Percentiles rank a stretch among this genome's conserved stretches.
Evolutionary conservation across 2,329 filamentous ascomycete species (phyloP).

Genomic region (Fusarium siculi): DNA sequence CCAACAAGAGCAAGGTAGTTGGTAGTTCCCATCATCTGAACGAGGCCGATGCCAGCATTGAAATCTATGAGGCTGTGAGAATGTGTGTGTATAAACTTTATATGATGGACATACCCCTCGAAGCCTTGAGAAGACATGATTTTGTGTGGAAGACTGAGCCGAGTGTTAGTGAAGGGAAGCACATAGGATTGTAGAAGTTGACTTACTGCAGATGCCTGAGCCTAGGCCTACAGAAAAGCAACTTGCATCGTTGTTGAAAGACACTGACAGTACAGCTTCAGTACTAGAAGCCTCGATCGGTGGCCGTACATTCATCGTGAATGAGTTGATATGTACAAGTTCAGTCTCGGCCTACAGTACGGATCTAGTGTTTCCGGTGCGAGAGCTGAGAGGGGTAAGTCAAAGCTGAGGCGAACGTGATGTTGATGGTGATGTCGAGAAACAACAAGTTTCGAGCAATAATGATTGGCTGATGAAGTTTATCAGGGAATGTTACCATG

Average conservation of each 20-base stretch:
- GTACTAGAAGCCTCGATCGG: slow-evolving; percentile 81
- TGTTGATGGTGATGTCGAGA: neutral
- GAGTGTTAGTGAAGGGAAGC: slow-evolving; percentile 22
- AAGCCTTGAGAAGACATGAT: slow-evolving; percentile 74
- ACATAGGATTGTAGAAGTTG: neutral
- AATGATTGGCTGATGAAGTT: neutral
- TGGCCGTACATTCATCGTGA: slow-evolving; percentile 85
- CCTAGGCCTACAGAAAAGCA: slow-evolving; percentile 91
- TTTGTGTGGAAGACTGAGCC: slow-evolving; percentile 75
- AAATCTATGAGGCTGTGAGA: slow-evolving; percentile 65
- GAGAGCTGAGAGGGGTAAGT: slow-evolving; percentile 31
- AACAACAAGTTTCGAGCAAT: neutral
- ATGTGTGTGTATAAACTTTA: neutral
- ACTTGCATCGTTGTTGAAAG: slow-evolving; percentile 86
- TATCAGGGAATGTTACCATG: slow-evolving; percentile 12
- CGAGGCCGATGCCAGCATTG: slow-evolving; percentile 83
- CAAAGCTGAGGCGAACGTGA: neutral
- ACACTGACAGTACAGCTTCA: slow-evolving; percentile 81
- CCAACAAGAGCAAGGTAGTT: slow-evolving; percentile 92
- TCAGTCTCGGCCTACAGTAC: slow-evolving; percentile 3
- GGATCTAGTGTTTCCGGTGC: neutral
- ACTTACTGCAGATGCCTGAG: slow-evolving; percentile 83
- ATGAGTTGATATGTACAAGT: slow-evolving; percentile 19
- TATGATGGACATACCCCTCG: slow-evolving; percentile 52
- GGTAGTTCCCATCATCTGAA: slow-evolving; percentile 86